These are phyloP conservation scores for Leptographium wingfieldii DNA, from an alignment of 2,329 filamentous ascomycete species.

Conservation along the genomic window DNA sequence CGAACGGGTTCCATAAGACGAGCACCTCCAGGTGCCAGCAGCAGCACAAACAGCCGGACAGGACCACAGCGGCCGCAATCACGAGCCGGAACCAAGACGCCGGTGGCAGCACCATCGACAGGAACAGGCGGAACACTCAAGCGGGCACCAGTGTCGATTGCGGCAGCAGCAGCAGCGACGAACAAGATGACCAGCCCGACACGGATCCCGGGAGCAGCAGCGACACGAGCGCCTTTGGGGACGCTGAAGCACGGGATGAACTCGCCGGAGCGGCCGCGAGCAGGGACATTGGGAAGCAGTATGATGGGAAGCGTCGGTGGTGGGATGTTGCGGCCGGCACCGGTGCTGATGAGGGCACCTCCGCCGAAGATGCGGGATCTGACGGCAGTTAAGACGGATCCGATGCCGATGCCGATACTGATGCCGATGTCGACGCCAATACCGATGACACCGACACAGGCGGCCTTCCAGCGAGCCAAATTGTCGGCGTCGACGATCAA, in stretches of 20 bases:
- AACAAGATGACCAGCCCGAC: conserved; percentile 42
- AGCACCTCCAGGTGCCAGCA: conserved; percentile 5
- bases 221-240: conserved; percentile 49
- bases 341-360: conserved; percentile 49
- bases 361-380: conserved; percentile 91
- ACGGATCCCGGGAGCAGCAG: conserved; percentile 45
- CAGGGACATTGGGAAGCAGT: conserved; percentile 16
- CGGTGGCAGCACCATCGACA: conserved; percentile 40
- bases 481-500: conserved; percentile 31
- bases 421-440: conserved; percentile 22
- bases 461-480: conserved; percentile 21
- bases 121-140: conserved; percentile 18
- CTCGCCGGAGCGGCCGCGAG: conserved; percentile 60
- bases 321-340: conserved; percentile 35
- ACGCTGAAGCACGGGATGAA: conserved; percentile 61
- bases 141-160: conserved; percentile 17
- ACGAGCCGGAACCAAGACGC: conserved; percentile 39
- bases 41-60: not conserved
- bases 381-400: conserved; percentile 31
- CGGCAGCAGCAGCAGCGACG: conserved; percentile 4
- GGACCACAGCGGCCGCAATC: conserved; percentile 15
- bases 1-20: conserved; percentile 25
- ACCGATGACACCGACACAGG: conserved; percentile 28
- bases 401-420: conserved; percentile 3
- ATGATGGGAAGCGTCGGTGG: not conserved